Evolutionary conservation across 2,329 filamentous ascomycete genomes (phyloP), one percentile per base, ranked within the genome.

Genomic region (Fonsecaea monophora): DNA sequence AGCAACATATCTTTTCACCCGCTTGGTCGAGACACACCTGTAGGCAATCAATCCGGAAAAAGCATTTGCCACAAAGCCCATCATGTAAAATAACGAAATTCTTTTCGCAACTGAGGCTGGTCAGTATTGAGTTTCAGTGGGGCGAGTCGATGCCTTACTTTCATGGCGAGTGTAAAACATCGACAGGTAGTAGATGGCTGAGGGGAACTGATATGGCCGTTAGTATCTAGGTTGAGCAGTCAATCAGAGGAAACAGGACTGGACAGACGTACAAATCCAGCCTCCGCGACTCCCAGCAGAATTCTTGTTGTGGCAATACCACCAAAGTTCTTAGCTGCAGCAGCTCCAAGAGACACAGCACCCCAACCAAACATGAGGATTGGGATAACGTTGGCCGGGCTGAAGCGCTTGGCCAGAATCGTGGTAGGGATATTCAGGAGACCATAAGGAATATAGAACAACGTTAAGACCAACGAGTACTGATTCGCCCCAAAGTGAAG

Each of bases 1-100:
- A 18, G 6, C 15, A 25, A 5, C 13, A 3, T 12, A 54, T 30
- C 15, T 34, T 54, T 34, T 15, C 50, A 6, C 21, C 18, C 5
- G 38, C 38, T 82, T 71, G 71, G 87, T 86, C 32, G 86, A 85
- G 75, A 90, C 90, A 7, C 87, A 84, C 2, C 84, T 86, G 66
- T 85, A 89, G 0, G 86, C 81, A 15, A 89, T 79, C 1, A 89
- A 77, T 3, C 86, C 86, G 0, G 83, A 84, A 72, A 90, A 90
- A 2, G 87, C 88, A 65, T 86, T 88, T 25, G 91, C 90, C 66
- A 94, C 90, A 73, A 90, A 90, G 21, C 86, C 88, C 0, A 90
- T 90, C 0, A 90, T 90, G 72, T 93, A 94, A 78, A 92, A 92
- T 65, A 92, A 79, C 40, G 89, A 89, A 1, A 92, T 81, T 3